phyloP scores from a whole-genome alignment of 495 filamentous ascomycete species.

The Achaetomiella virescens region DNA sequence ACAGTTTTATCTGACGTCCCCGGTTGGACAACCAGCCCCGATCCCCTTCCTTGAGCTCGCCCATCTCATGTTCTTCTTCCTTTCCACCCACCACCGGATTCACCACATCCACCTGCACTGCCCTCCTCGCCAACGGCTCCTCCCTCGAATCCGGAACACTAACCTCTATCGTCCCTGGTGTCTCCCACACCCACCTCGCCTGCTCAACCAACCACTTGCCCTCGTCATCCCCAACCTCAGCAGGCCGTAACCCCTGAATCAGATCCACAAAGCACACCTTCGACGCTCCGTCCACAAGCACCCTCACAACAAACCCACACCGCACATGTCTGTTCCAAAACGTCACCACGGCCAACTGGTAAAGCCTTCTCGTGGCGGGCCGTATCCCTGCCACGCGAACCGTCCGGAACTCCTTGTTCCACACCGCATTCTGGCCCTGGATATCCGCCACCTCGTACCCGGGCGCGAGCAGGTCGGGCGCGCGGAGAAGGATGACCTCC shows the following conservation, averaged over 20 bases:
- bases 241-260: background rate
- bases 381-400: conserved; percentile 6
- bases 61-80: background rate
- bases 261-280: conserved; percentile 17
- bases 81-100: conserved; percentile 8
- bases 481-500: conserved; percentile 19
- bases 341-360: conserved; percentile 19
- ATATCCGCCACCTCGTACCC: conserved; percentile 22
- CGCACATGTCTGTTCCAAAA: conserved; percentile 20
- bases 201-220: conserved; percentile 5
- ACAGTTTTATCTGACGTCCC: conserved; percentile 2
- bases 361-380: conserved; percentile 2
- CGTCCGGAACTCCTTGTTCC: conserved; percentile 20
- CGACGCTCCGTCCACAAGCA: conserved; percentile 11
- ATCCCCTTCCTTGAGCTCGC: background rate
- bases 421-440: conserved; percentile 7
- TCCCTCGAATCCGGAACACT: background rate
- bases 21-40: background rate
- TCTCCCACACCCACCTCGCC: conserved; percentile 16
- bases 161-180: conserved; percentile 15
- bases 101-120: conserved; percentile 8
- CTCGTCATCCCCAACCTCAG: background rate
- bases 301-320: conserved; percentile 18
- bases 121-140: background rate
- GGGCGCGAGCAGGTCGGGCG: conserved; percentile 18